Conservation (phyloP, 345 rosid species). For the Murraya koenigii region DNA sequence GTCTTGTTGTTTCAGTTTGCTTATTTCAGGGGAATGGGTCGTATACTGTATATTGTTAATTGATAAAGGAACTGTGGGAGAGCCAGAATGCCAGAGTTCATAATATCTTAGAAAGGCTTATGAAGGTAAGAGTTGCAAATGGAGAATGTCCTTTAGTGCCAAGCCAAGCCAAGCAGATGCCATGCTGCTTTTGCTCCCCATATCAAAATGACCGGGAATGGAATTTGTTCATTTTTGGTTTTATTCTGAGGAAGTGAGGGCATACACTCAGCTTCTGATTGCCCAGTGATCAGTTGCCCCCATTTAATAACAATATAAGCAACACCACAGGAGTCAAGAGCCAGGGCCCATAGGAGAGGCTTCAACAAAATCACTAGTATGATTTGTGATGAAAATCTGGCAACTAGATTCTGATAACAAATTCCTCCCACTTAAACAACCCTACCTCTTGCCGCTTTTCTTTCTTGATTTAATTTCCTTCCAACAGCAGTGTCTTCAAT, state of each 20-base stretch:
- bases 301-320: too few species aligned
- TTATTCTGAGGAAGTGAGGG: too few species aligned
- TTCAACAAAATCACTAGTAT: background rate
- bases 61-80: background rate
- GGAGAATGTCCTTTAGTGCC: too few species aligned
- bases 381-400: background rate
- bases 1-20: background rate
- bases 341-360: background rate
- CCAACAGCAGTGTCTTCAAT: too few species aligned
- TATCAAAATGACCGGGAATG: background rate
- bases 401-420: background rate
- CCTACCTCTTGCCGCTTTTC: too few species aligned
- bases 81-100: background rate
- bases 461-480: too few species aligned
- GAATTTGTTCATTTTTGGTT: background rate
- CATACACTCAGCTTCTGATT: background rate
- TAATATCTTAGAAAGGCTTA: too few species aligned
- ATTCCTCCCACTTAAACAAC: background rate
- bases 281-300: background rate
- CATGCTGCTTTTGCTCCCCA: background rate
- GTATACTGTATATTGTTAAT: too few species aligned
- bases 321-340: too few species aligned
- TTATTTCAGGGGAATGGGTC: background rate
- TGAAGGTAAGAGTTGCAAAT: too few species aligned
- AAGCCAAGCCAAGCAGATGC: background rate